Percentiles rank a stretch among this genome's conserved stretches.
Conservation (phyloP, 805 yeast genomes). For the Hanseniaspora occidentalis region DNA sequence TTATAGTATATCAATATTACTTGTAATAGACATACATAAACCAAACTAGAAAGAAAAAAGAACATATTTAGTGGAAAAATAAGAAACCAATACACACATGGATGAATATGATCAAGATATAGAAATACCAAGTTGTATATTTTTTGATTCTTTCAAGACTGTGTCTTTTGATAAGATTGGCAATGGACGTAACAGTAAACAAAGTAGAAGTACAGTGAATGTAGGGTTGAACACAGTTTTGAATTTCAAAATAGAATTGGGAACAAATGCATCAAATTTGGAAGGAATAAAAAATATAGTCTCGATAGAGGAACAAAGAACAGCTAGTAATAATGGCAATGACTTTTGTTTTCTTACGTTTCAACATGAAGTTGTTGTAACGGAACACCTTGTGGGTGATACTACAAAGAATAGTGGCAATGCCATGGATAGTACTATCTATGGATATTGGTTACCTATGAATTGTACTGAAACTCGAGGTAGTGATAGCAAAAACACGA, state of each 20-base stretch:
- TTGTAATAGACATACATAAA: too few relatives aligned
- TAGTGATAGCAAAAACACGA: conserved; percentile 13
- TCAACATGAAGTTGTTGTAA: conserved; percentile 7
- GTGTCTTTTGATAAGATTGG: background rate
- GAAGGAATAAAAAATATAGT: conserved; percentile 14
- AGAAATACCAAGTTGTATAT: background rate
- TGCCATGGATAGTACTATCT: conserved; percentile 10
- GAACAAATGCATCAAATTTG: background rate
- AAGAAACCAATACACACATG: background rate
- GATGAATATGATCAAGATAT: background rate
- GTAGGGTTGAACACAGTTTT: background rate
- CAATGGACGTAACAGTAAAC: background rate
- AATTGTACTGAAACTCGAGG: too few relatives aligned
- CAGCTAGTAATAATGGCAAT: too few relatives aligned
- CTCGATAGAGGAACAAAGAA: too few relatives aligned
- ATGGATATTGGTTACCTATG: conserved; percentile 23
- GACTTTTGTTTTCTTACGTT: conserved; percentile 14
- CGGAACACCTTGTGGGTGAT: background rate
- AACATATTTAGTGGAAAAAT: background rate
- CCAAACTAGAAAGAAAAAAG: background rate
- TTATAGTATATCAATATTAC: too few relatives aligned
- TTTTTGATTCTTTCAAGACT: background rate
- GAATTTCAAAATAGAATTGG: background rate
- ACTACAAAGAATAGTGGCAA: background rate
- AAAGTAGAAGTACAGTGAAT: background rate